Evolutionary conservation across 768 basidiomycete genomes (phyloP), one percentile per base, ranked within the genome.

Genomic region (Phaffia tasmanica): DNA sequence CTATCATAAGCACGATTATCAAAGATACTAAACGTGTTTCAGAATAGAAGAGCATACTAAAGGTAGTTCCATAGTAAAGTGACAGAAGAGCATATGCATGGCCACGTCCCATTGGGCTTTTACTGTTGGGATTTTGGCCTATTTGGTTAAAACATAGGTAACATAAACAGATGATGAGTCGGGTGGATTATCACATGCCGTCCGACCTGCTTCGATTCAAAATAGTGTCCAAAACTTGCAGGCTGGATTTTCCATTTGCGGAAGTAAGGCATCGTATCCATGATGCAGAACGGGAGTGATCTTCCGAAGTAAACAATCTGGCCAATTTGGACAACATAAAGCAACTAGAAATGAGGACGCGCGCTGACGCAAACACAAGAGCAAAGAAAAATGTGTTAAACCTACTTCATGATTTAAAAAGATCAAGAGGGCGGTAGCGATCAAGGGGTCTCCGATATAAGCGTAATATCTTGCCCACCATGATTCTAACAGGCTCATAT

Each of bases 231-330:
- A 18, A 29, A 30, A 64, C 63, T 27, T 2, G 60, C 64, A 4
- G 57, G 50, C 51, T 66, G 65, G 23, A 65, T 56, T 56, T 65
- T 65, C 42, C 47, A 65, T 50, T 59, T 48, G 30, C 59, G 57
- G 19, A 27, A 48, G 29, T 29, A 57, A 11, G 48, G 48, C 19
- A 47, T 32, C 1, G 56, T 27, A 47, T 65, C 64, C 54, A 65
- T 65, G 27, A 65, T 9, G 27, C 57, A n/a, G 47, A 57, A 65
- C 27, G 64, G 64, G 11, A 65, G 25, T 4, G 64, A 49, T n/a
- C 64, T 47, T 9, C 64, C 64, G 16, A 65, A 65, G 56, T 65
- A 65, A 48, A 65, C 49, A 50, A 65, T 50, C 64, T 65, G 64
- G 16, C 30, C 7, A 32, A 30, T 42, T 42, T 42, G 35, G 35